A percentile compares a stretch with the other conserved stretches of the same genome.
phyloP scores from a whole-genome alignment of 2,329 filamentous ascomycete species.

The Fusarium praegraminearum region DNA sequence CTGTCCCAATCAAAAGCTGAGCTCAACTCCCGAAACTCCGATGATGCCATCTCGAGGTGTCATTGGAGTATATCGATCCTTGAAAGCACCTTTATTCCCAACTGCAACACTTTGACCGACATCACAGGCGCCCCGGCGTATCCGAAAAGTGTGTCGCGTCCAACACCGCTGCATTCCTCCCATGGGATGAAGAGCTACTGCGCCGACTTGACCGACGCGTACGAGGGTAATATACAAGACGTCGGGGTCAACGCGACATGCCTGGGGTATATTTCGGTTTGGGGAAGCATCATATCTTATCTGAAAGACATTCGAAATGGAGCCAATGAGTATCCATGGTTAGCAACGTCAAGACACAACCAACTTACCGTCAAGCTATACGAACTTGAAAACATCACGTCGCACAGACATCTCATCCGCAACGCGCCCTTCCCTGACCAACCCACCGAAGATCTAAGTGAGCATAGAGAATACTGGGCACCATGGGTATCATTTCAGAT shows the following conservation, averaged over 20 bases:
- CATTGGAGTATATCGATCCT: constrained; percentile 39
- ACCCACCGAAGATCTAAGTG: constrained; percentile 3
- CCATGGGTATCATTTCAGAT: constrained; percentile 43
- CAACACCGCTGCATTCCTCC: constrained; percentile 12
- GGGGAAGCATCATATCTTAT: constrained; percentile 39
- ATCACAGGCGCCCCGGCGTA: constrained; percentile 16
- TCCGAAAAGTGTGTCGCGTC: constrained; percentile 28
- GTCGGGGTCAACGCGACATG: constrained; percentile 21
- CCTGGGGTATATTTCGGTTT: constrained; percentile 18
- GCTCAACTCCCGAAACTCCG: not conserved
- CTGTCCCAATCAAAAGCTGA: not conserved
- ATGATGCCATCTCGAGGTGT: constrained; percentile 27
- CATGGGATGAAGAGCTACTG: constrained; percentile 36
- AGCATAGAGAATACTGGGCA: constrained; percentile 40
- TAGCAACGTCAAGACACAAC: constrained; percentile 30
- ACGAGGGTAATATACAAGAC: constrained; percentile 30
- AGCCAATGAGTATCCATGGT: constrained; percentile 39
- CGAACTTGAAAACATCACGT: constrained; percentile 35
- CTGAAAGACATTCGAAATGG: constrained; percentile 37
- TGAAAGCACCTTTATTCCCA: constrained; percentile 35
- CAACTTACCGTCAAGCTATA: constrained; percentile 41
- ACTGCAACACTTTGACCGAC: constrained; percentile 1
- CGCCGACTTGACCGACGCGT: constrained; percentile 38
- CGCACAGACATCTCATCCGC: constrained; percentile 37
- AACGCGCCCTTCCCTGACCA: constrained; percentile 42